phyloP scores from a whole-genome alignment of 192 early-diverging fungal genomes.

The Coemansia sp. region DNA sequence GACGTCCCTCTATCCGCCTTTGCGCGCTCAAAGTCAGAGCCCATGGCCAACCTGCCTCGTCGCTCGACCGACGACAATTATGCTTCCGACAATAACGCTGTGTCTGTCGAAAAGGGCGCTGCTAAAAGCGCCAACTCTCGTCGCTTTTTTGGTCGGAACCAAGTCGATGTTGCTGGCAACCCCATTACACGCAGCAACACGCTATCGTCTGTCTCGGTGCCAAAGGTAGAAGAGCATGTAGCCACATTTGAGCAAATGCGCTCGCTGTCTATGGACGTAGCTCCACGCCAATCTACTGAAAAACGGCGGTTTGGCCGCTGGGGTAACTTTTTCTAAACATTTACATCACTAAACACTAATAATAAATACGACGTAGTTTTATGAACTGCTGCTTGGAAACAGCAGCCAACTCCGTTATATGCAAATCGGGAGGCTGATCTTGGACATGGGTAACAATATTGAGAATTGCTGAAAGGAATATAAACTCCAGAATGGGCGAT shows the following conservation, averaged over 20 bases:
- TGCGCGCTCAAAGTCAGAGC: conserved; percentile 42
- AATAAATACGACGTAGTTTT: background rate
- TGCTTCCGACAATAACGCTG: background rate
- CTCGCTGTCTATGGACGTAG: conserved; percentile 25
- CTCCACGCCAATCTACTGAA: background rate
- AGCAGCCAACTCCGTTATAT: too few relatives aligned
- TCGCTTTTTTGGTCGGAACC: conserved; percentile 15
- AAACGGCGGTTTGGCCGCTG: conserved; percentile 28
- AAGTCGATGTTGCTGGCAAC: background rate
- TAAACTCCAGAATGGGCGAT: too few relatives aligned
- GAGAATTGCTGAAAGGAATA: too few relatives aligned
- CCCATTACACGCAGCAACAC: background rate
- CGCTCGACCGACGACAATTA: conserved; percentile 14
- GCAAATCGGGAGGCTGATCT: too few relatives aligned
- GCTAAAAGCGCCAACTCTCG: background rate
- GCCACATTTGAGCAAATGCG: conserved; percentile 9
- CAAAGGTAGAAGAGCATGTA: background rate
- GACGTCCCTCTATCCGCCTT: conserved; percentile 42
- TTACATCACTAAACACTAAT: background rate
- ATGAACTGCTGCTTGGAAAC: too few relatives aligned
- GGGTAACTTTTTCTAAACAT: conserved; percentile 26
- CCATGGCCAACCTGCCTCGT: conserved; percentile 7
- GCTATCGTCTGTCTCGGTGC: background rate
- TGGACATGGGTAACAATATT: too few relatives aligned
- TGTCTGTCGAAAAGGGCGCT: background rate